Base-by-base conservation (phyloP, 2,329 filamentous ascomycete species). In the Microdochium trichocladiopsis region DNA sequence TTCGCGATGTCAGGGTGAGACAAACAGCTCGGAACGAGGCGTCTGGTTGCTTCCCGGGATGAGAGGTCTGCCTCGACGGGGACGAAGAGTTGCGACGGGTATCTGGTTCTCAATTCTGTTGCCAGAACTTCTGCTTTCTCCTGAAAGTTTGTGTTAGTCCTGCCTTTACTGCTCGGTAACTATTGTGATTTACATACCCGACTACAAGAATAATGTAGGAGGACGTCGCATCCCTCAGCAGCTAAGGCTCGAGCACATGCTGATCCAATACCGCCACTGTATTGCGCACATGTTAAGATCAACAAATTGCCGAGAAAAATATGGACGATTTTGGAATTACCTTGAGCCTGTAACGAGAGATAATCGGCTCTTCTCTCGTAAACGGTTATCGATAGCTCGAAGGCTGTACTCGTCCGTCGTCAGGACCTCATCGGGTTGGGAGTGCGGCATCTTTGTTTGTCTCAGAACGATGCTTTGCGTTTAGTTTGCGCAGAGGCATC, bases 221-320 rank as follows among this genome's bases (percentile, higher is more conserved):
- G 64, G 22, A 70, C 57, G 55, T 70, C 66, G 36, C 67, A 69
- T 1, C 67, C 67, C 37, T 70, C 61, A 5, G 64, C 62, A 21
- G 67, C 67, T 48, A 70, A 55, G 3, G 60, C 60, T 50, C 56
- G 61, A 14, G 65, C 67, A 50, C 60, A 62, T 0, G 61, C 60
- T 6, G 65, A 65, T 9, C 67, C 67, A 18, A 70, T 70, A 2
- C 67, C 67, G 49, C 67, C 67, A 36, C 67, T 70, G 51, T 45
- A 33, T 33, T 33, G 28, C 14, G 28, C 28, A 33, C 28, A 33
- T 33, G 28, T 33, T 8, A 33, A 33, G 14, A 33, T 33, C 14
- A 33, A 33, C 28, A 33, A 14, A 33, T 33, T 33, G 28, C 28
- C 28, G 14, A 33, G 14, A 33, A 14, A 33, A 8, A 8, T 14